Evolutionary conservation across 1,284 basidiomycete genomes (phyloP), one percentile per base, ranked within the genome.

Genomic region (Vanrija sp.): DNA sequence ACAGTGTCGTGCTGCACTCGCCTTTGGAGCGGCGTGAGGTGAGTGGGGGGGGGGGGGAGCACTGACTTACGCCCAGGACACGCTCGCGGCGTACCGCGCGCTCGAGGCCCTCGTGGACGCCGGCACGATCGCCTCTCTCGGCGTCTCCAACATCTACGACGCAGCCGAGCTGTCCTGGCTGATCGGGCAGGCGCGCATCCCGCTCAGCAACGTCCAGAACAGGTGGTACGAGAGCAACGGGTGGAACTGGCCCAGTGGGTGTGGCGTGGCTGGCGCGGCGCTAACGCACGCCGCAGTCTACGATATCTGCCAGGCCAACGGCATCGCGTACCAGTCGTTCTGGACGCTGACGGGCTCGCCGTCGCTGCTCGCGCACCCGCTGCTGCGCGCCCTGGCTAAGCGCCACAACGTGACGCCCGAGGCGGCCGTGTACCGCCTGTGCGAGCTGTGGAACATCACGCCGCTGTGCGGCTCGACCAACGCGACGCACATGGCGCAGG

Each of bases 311-410:
- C 64, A 67, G 45, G 71, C 79, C 51, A 77, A 84, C 49, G 82
- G 75, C 8, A 85, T 87, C 19, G 80, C 83, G 68, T 90, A 90
- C 65, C 86, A 89, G 86, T 88, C 87, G 10, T 91, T 91, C 74
- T 91, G 89, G 89, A 91, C 89, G 18, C 76, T 91, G 18, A 84
- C 87, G 0, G 88, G 88, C 10, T 88, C 86, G 1, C 86, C 87
- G 2, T 78, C 69, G 3, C 77, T 90, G 8, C 76, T 89, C 3
- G 57, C 72, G 1, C 79, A 82, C 0, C 68, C 78, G 1, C 65
- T 87, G 3, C 59, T 72, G 4, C 15, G 4, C 0, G 57, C 72
- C 4, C 73, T 89, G 16, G 82, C 85, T 0, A 58, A 76, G 16
- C 74, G 72, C 29, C 74, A 81, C 29, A 71, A 74, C 1, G 79